Base-by-base conservation (phyloP, 2,329 filamentous ascomycete genomes). In the Epichloe baconii region DNA sequence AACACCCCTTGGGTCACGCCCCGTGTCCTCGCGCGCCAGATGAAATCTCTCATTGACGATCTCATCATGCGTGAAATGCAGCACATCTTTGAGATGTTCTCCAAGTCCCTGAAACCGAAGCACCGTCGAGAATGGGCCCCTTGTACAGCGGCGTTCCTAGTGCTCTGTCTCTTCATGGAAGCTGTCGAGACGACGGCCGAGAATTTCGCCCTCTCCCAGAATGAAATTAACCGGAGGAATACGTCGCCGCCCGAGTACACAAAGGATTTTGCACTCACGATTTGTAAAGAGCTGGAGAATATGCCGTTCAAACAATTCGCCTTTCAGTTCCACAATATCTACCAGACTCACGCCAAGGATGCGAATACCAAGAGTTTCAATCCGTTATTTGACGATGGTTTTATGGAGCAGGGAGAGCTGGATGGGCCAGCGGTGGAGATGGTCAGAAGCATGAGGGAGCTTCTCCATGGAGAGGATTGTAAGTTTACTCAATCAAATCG, bases 241-340 rank as follows among this genome's bases (percentile, higher is more conserved):
- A 61, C 61, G n/a, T 58, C 61, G 23, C 58, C 62, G 26, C 64
- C 68, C 6, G 61, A 60, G 58, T 71, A 67, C 58, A 62, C 65
- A 51, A 70, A 72, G 41, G 63, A 62, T 6, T 67, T 70, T 35
- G 75, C 73, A n/a, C 64, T 77, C 44, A 63, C 65, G 6, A 63
- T 74, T 34, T 76, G 72, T 63, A 62, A 63, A 34, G 73, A 76
- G 59, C 68, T 80, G 45, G 77, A 80, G 59, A 77, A 78, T 56
- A 66, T 80, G 66, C 77, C 77, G 0, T 80, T 80, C 59, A 76
- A 73, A 62, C 77, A 80, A 62, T 79, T 80, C 58, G 75, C 74
- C 3, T 78, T 76, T 55, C 76, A 79, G 62, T 80, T 80, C 60
- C 77, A 80, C 61, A 71, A 78, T 58, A 69, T 78, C 51, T 80